Evolutionary conservation across 2,329 filamentous ascomycete genomes (phyloP).

Genomic region (Trichophyton schoenleinii): DNA sequence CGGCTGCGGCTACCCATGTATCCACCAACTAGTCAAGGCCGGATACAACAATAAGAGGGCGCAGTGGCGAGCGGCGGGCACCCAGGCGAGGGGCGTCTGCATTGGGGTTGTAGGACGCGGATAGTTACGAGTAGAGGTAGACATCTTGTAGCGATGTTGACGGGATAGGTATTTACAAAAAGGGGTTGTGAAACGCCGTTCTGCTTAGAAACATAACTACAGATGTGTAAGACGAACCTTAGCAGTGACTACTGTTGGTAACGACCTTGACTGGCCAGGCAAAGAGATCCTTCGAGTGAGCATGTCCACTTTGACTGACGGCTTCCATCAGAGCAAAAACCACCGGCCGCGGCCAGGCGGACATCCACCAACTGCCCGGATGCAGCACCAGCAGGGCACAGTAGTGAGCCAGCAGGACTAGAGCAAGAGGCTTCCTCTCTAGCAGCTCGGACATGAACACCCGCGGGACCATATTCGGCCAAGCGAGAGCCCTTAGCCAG

Average conservation of each 20-base stretch:
- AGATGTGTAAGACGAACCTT: too few relatives aligned
- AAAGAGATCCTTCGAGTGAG: background rate
- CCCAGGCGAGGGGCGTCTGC: too few relatives aligned
- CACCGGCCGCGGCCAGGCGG: conserved; percentile 54
- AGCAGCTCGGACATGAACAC: conserved; percentile 51
- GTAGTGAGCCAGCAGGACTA: conserved; percentile 53
- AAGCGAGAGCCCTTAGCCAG: conserved; percentile 36
- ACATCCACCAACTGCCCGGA: conserved; percentile 53
- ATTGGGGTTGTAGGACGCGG: too few relatives aligned
- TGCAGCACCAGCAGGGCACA: conserved; percentile 50
- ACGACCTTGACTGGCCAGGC: background rate
- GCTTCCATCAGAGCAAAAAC: conserved; percentile 29
- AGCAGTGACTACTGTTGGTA: background rate
- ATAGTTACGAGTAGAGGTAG: too few relatives aligned
- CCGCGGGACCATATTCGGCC: conserved; percentile 51
- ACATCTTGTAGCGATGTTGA: too few relatives aligned
- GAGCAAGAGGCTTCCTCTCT: conserved; percentile 46
- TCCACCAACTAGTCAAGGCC: conserved; percentile 46
- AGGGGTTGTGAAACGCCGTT: too few relatives aligned
- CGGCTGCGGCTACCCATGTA: conserved; percentile 52
- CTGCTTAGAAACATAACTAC: too few relatives aligned
- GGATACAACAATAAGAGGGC: conserved; percentile 49
- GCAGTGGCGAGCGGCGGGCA: conserved; percentile 45
- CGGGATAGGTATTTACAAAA: too few relatives aligned
- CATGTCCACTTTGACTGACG: background rate